Base-by-base conservation (phyloP, 2,329 filamentous ascomycete genomes). In the Colletotrichum navitas region DNA sequence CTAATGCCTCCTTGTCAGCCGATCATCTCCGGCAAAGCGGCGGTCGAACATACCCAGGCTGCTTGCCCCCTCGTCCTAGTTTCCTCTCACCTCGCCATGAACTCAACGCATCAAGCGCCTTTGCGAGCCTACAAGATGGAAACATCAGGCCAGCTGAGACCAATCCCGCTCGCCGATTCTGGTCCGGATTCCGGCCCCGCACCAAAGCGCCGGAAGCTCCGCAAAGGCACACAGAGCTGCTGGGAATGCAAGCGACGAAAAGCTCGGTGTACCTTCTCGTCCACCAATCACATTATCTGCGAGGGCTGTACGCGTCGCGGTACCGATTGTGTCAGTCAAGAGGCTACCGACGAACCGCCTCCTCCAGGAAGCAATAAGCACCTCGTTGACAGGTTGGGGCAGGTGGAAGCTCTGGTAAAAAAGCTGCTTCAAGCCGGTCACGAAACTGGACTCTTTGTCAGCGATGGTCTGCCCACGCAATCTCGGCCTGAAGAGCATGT, bases 301-400 rank as follows among this genome's bases (percentile, higher is more conserved):
- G 70, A 64, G n/a, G 58, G 60, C 2, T 90, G 87, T 72, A 78
- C 79, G 32, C 78, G 83, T 10, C 83, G 87, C 0, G 79, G 82
- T 0, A 79, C 80, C 0, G 74, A 74, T 39, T 88, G 87, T 66
- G 75, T 87, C 56, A 81, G 84, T 66, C 87, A 89, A 71, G 68
- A 68, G 24, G 18, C 29, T 10, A 47, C 64, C 1, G 85, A 87
- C 61, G 81, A 82, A 24, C 79, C 80, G 1, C 68, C 68, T 7
- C 68, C 68, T 29, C 41, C 63, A 12, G 68, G 63, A 26, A 51
- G 55, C 26, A 66, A 62, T 16, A 67, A 67, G 32, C 81, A 85
- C 21, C 75, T 79, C 14, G 66, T 61, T 2, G 78, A 82, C 49
- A 77, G 80, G n/a, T 68, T 82, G 14, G 75, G 76, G 2, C 78